A percentile compares a stretch with the other conserved stretches of the same genome.
Evolutionary conservation across 1,284 basidiomycete species (phyloP).

Genomic region (Cutaneotrichosporon cutaneum): DNA sequence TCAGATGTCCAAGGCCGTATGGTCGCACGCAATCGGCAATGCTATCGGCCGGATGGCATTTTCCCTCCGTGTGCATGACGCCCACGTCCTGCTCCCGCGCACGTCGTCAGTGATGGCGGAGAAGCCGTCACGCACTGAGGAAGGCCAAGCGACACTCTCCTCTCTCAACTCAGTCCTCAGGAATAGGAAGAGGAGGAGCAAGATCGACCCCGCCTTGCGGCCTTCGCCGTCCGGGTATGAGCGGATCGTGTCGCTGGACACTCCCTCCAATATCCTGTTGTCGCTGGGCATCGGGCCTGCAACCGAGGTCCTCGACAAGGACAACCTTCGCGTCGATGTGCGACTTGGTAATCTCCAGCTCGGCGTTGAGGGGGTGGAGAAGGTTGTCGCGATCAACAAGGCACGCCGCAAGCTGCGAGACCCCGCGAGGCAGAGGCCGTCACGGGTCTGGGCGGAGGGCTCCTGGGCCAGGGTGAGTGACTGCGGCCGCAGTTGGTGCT

Average conservation of each 20-base stretch:
- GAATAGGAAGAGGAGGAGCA: slow-evolving; percentile 1
- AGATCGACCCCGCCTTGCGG: not conserved
- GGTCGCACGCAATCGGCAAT: slow-evolving; percentile 40
- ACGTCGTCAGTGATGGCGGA: not conserved
- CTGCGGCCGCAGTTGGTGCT: slow-evolving; percentile 5
- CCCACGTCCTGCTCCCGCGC: slow-evolving; percentile 35
- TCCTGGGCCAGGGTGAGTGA: slow-evolving; percentile 26
- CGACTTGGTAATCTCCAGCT: slow-evolving; percentile 32
- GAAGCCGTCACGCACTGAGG: not conserved
- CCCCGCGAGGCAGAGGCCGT: not conserved
- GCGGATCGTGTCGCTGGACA: slow-evolving; percentile 30
- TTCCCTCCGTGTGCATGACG: slow-evolving; percentile 27
- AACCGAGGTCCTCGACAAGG: slow-evolving; percentile 37
- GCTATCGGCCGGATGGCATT: slow-evolving; percentile 40
- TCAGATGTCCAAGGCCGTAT: slow-evolving; percentile 20
- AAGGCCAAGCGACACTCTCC: not conserved
- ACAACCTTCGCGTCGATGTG: slow-evolving; percentile 35
- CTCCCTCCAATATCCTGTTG: slow-evolving; percentile 22
- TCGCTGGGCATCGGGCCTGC: slow-evolving; percentile 43
- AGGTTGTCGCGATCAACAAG: slow-evolving; percentile 27
- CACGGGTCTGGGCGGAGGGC: slow-evolving; percentile 14
- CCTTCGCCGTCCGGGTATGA: slow-evolving; percentile 22
- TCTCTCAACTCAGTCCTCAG: slow-evolving; percentile 3
- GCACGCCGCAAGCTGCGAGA: slow-evolving; percentile 3
- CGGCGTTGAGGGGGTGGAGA: slow-evolving; percentile 33